Evolutionary conservation across 1,284 basidiomycete species (phyloP).

Genomic region (Austroboletus novae-zelandiae): DNA sequence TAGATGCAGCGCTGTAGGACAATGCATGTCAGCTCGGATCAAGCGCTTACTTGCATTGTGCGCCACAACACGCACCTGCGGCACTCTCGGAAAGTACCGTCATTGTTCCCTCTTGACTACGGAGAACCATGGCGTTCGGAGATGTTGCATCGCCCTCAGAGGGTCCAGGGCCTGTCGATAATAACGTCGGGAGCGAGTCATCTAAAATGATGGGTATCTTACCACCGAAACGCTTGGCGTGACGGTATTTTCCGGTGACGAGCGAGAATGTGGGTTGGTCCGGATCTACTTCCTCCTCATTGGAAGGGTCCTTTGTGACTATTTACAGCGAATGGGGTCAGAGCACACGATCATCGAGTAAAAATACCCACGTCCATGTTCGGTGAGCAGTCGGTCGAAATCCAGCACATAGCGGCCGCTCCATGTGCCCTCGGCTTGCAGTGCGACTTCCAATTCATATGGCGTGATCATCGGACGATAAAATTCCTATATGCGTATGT

Average conservation of each 20-base stretch:
- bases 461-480: conserved; percentile 91
- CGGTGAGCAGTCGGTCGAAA: conserved; percentile 68
- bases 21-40: conserved; percentile 7
- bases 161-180: not conserved
- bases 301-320: conserved; percentile 11
- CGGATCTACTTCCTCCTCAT: conserved; percentile 38
- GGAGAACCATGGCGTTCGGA: conserved; percentile 48
- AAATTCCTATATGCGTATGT: conserved; percentile 65
- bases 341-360: not conserved
- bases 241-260: conserved; percentile 83
- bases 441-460: conserved; percentile 85
- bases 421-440: conserved; percentile 71
- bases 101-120: conserved; percentile 63
- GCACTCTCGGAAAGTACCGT: conserved; percentile 63
- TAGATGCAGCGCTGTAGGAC: conserved; percentile 58
- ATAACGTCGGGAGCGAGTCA: conserved; percentile 1
- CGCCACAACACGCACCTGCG: conserved; percentile 48
- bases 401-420: conserved; percentile 81
- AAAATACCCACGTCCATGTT: conserved; percentile 16
- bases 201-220: conserved; percentile 8
- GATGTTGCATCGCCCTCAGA: conserved; percentile 12
- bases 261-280: conserved; percentile 85
- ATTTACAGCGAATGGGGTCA: conserved; percentile 2
- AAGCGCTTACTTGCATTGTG: conserved; percentile 8
- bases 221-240: conserved; percentile 67